Evolutionary conservation across 306 rosid genomes (phyloP).

Genomic region (Rosa rugosa): DNA sequence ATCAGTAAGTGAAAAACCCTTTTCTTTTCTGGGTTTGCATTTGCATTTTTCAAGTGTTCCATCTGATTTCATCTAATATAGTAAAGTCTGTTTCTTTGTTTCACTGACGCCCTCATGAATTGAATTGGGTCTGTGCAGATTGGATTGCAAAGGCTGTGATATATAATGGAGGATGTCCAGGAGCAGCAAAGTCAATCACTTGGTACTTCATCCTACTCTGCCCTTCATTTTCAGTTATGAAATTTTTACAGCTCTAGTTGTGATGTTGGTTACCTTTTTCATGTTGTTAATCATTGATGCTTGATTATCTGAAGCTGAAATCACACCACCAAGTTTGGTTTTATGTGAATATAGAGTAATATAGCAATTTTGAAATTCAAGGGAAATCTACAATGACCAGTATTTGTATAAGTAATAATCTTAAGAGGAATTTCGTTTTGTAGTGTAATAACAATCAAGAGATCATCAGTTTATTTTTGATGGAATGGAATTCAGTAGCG

Average conservation of each 20-base stretch:
- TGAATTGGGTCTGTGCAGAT: conserved; percentile 18
- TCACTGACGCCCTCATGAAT: not conserved
- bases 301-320: not conserved
- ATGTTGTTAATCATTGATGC: not conserved
- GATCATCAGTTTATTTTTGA: not conserved
- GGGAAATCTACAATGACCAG: not conserved
- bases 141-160: not conserved
- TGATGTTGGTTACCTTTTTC: not conserved
- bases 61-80: not conserved
- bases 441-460: not conserved
- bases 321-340: not conserved
- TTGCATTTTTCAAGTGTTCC: not conserved
- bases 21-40: not conserved
- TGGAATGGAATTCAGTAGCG: not conserved
- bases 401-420: not conserved
- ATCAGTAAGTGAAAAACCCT: conserved; percentile 2
- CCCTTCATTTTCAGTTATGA: not conserved
- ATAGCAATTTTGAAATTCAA: not conserved
- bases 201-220: conserved; percentile 12
- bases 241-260: not conserved
- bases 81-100: no score
- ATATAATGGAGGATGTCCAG: conserved; percentile 55
- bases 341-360: not conserved
- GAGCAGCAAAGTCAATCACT: conserved; percentile 37
- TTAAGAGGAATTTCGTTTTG: not conserved